phyloP scores from a whole-genome alignment of 2,329 filamentous ascomycete genomes.

The Tolypocladium ovalisporum region DNA sequence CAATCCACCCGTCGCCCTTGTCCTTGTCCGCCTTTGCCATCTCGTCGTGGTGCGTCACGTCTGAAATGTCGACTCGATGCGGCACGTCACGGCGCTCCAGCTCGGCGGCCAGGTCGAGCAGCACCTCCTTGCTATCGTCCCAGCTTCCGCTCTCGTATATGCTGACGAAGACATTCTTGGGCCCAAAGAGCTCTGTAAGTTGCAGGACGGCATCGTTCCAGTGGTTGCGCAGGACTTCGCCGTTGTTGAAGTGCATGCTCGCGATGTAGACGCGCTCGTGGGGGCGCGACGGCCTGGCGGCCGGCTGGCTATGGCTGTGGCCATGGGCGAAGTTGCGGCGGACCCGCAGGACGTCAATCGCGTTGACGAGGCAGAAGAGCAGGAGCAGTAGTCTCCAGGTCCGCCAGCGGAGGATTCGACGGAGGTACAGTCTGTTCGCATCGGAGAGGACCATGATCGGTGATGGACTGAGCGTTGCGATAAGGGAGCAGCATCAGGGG shows the following conservation, averaged over 20 bases:
- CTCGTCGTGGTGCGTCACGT: conserved; percentile 47
- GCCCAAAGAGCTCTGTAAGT: conserved; percentile 44
- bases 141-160: conserved; percentile 59
- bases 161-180: conserved; percentile 56
- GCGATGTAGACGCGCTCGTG: conserved; percentile 51
- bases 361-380: conserved; percentile 22
- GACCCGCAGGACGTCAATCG: conserved; percentile 28
- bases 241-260: conserved; percentile 59
- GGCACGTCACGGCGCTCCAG: conserved; percentile 41
- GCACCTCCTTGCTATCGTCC: conserved; percentile 54
- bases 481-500: not conserved
- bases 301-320: conserved; percentile 10
- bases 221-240: conserved; percentile 43
- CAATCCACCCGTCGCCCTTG: conserved; percentile 48
- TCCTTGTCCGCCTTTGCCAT: conserved; percentile 31
- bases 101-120: conserved; percentile 43
- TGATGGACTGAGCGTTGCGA: not conserved
- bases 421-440: conserved; percentile 21
- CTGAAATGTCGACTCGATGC: conserved; percentile 45
- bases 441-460: conserved; percentile 15
- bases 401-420: conserved; percentile 26
- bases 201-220: conserved; percentile 53
- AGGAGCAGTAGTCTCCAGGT: conserved; percentile 20
- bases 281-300: conserved; percentile 11
- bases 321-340: conserved; percentile 20